These are phyloP conservation scores for Maudiozyma humilis DNA, from an alignment of 1,139 yeast genomes.

Conservation along the genomic window DNA sequence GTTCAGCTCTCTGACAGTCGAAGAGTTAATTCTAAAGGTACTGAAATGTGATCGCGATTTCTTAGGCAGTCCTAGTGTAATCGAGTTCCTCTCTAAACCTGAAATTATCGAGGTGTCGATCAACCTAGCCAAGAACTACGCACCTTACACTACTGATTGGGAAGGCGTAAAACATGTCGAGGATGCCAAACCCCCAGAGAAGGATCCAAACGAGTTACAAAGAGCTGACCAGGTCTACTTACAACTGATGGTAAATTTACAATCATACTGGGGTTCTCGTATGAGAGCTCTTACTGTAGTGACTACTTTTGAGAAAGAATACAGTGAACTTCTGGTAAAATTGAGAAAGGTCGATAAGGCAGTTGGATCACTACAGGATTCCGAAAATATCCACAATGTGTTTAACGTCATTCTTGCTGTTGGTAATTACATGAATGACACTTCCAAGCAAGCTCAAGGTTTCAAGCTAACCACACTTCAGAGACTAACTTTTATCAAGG, in stretches of 20 bases:
- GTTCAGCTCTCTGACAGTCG: conserved; percentile 46
- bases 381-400: conserved; percentile 52
- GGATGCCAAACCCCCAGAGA: conserved; percentile 48
- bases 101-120: conserved; percentile 60
- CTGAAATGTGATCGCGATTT: conserved; percentile 56
- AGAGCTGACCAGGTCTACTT: conserved; percentile 69
- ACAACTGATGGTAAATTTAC: conserved; percentile 65
- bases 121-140: conserved; percentile 53
- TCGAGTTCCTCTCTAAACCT: conserved; percentile 65
- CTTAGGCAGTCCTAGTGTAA: conserved; percentile 48
- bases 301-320: conserved; percentile 59
- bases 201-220: conserved; percentile 65
- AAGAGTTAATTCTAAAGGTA: conserved; percentile 49
- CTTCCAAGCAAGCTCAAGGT: conserved; percentile 72
- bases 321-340: conserved; percentile 54
- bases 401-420: conserved; percentile 73
- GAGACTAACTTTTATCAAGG: conserved; percentile 67
- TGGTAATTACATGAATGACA: conserved; percentile 79
- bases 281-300: conserved; percentile 59
- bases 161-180: conserved; percentile 27
- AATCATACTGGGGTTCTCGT: conserved; percentile 75
- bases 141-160: conserved; percentile 59
- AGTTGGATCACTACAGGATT: conserved; percentile 49
- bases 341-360: conserved; percentile 58
- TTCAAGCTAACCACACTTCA: conserved; percentile 69